phyloP scores from a whole-genome alignment of 75 land plant species.

The Pseudotsuga menziesii region DNA sequence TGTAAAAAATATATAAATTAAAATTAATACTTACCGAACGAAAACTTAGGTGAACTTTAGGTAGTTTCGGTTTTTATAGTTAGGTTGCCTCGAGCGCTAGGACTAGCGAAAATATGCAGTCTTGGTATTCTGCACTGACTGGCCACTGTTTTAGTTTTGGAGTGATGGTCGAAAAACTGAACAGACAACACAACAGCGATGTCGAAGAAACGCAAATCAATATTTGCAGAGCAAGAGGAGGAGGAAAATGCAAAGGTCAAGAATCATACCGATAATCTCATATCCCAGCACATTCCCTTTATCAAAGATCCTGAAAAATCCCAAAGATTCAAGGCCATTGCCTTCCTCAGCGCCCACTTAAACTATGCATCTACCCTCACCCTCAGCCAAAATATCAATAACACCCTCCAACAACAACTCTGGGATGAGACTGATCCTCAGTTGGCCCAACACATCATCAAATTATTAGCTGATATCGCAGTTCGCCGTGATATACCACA shows the following conservation, averaged over 20 bases:
- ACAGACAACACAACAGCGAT: neutral
- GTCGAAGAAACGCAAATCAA: neutral
- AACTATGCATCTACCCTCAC: neutral
- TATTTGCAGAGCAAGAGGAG: neutral
- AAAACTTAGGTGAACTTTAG: too few species aligned
- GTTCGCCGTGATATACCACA: neutral
- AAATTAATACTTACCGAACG: too few species aligned
- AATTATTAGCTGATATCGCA: constrained; percentile 4
- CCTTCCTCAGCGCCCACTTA: neutral
- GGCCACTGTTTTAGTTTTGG: too few species aligned
- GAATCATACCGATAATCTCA: neutral
- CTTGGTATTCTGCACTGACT: too few species aligned
- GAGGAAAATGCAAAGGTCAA: neutral
- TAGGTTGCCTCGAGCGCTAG: too few species aligned
- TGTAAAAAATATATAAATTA: too few species aligned
- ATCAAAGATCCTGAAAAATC: neutral
- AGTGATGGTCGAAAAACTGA: too few species aligned
- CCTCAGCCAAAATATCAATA: neutral
- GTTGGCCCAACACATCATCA: constrained; percentile 3
- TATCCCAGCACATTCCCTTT: neutral
- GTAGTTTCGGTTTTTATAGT: too few species aligned
- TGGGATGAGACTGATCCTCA: constrained; percentile 4
- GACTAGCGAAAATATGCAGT: too few species aligned
- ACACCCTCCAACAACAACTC: neutral
- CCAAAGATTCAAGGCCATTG: neutral